Conservation (phyloP, 345 rosid species). For the Eucalyptus regnans region DNA sequence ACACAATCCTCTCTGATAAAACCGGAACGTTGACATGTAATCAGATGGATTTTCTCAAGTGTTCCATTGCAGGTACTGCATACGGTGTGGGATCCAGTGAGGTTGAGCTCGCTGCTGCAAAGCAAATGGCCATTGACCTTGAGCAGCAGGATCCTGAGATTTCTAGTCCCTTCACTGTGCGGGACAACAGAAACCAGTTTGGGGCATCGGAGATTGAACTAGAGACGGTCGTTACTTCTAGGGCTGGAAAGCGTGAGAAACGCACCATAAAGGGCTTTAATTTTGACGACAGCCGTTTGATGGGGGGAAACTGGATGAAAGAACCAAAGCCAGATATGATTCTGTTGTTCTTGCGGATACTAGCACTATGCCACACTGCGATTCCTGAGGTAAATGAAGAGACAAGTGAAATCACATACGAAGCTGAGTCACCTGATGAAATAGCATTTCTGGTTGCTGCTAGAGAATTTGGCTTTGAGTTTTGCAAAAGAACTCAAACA, state of each 20-base stretch:
- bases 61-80: slow-evolving; percentile 84
- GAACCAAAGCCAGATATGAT: slow-evolving; percentile 60
- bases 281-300: slow-evolving; percentile 74
- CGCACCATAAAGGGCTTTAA: slow-evolving; percentile 66
- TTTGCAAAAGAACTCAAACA: slow-evolving; percentile 78
- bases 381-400: slow-evolving; percentile 85
- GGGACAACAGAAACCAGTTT: background rate
- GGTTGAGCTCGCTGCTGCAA: slow-evolving; percentile 88
- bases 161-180: background rate
- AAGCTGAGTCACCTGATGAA: slow-evolving; percentile 99
- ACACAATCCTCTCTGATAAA: slow-evolving; percentile 94
- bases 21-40: slow-evolving; percentile 98
- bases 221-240: slow-evolving; percentile 42
- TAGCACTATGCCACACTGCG: slow-evolving; percentile 91
- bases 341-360: slow-evolving; percentile 57
- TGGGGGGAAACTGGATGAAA: slow-evolving; percentile 76
- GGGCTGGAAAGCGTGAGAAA: slow-evolving; percentile 30
- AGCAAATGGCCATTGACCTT: slow-evolving; percentile 77
- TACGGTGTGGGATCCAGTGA: slow-evolving; percentile 76
- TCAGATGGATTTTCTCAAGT: slow-evolving; percentile 97
- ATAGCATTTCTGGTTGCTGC: slow-evolving; percentile 96
- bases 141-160: slow-evolving; percentile 32
- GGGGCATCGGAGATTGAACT: slow-evolving; percentile 56
- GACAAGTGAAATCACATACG: slow-evolving; percentile 59
- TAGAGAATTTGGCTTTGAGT: slow-evolving; percentile 96